A percentile compares a stretch with the other conserved stretches of the same genome.
These are phyloP conservation scores for Endotrypanum monterogeii DNA, from an alignment of 208 protist species.

Conservation along the genomic window DNA sequence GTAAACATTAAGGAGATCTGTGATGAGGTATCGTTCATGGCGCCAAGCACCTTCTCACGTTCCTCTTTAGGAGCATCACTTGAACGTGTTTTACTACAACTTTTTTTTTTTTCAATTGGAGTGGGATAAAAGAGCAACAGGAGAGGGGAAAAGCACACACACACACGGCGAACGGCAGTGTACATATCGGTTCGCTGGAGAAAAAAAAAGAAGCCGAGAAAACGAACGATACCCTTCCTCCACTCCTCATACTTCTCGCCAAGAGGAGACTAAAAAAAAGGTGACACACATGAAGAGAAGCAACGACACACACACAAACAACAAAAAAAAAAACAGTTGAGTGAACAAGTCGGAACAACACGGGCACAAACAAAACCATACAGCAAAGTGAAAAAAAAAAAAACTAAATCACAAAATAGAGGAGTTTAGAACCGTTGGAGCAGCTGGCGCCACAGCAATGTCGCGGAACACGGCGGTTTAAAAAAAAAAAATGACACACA, in stretches of 20 bases:
- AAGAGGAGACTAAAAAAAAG: too few relatives aligned
- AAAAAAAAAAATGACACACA: neutral
- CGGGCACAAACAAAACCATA: constrained; percentile 28
- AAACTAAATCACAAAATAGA: neutral
- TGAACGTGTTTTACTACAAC: neutral
- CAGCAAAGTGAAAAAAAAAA: constrained; percentile 25
- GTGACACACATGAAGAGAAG: neutral
- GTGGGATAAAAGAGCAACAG: too few relatives aligned
- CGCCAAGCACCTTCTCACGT: too few relatives aligned
- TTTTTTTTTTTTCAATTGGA: neutral
- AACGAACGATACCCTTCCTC: too few relatives aligned
- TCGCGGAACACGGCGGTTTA: too few relatives aligned
- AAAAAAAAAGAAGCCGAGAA: neutral
- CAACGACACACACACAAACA: neutral
- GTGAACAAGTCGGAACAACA: neutral
- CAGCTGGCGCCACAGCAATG: too few relatives aligned
- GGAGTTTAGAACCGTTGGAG: neutral
- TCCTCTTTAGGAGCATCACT: too few relatives aligned
- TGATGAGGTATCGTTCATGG: too few relatives aligned
- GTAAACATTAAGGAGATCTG: neutral
- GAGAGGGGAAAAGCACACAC: too few relatives aligned
- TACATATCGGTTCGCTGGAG: too few relatives aligned
- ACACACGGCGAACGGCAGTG: too few relatives aligned
- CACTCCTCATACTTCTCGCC: too few relatives aligned
- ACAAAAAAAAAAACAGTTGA: neutral